These are phyloP conservation scores for Amauroascus verrucosus DNA, from an alignment of 2,329 filamentous ascomycete species.

Conservation along the genomic window DNA sequence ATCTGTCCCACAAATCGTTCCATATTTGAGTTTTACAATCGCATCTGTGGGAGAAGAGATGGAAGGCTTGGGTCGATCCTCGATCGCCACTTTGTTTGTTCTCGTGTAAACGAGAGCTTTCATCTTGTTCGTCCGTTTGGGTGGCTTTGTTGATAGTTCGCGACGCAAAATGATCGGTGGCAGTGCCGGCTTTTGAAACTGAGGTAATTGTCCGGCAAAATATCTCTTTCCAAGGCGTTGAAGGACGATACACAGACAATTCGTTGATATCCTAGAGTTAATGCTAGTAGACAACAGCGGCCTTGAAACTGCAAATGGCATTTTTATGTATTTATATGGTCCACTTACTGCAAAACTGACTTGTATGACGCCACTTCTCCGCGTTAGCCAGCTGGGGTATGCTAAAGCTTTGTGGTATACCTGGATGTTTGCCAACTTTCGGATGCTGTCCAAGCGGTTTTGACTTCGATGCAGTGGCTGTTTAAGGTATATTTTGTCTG, in stretches of 20 bases:
- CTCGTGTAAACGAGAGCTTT: slow-evolving; percentile 40
- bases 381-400: neutral
- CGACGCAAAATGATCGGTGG: neutral
- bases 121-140: slow-evolving; percentile 26
- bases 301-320: neutral
- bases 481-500: no score
- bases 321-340: neutral
- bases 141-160: neutral
- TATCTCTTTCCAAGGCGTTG: neutral
- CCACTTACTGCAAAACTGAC: no score
- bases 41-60: slow-evolving; percentile 40
- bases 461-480: no score
- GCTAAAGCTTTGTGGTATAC: neutral
- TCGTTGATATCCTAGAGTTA: neutral
- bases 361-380: neutral
- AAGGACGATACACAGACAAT: neutral
- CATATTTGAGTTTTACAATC: slow-evolving; percentile 40
- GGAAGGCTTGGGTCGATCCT: slow-evolving; percentile 36
- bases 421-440: neutral
- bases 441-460: no score
- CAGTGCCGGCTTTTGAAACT: neutral
- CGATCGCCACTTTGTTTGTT: slow-evolving; percentile 27
- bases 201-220: neutral
- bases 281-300: neutral
- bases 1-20: slow-evolving; percentile 47